These are phyloP conservation scores for Aureobasidium melanogenum DNA, from an alignment of 2,329 filamentous ascomycete genomes.

Conservation along the genomic window DNA sequence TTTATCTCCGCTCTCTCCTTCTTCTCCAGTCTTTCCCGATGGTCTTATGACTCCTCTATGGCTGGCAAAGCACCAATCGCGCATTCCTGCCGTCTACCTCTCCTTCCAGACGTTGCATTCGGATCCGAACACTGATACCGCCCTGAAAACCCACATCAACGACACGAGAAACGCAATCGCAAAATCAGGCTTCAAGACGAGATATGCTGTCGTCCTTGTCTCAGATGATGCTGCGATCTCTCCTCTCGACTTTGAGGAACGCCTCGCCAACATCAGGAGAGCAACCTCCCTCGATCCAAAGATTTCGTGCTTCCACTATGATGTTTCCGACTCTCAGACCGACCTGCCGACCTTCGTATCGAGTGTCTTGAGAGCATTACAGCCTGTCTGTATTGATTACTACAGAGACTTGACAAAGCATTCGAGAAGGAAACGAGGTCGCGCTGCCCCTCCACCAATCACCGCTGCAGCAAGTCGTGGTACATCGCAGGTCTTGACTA, in stretches of 20 bases:
- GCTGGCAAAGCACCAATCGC: constrained; percentile 80
- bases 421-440: constrained; percentile 74
- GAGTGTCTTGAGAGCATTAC: constrained; percentile 62
- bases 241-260: constrained; percentile 59
- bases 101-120: constrained; percentile 72
- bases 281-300: constrained; percentile 75
- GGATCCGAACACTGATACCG: constrained; percentile 62
- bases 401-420: constrained; percentile 93
- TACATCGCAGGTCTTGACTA: constrained; percentile 76
- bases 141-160: constrained; percentile 87
- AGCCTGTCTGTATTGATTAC: constrained; percentile 72
- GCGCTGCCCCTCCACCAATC: constrained; percentile 70
- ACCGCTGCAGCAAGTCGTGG: constrained; percentile 74
- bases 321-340: constrained; percentile 59
- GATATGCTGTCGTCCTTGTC: constrained; percentile 68
- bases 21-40: constrained; percentile 78
- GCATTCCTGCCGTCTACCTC: constrained; percentile 71
- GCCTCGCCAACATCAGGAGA: constrained; percentile 68
- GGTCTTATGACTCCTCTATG: constrained; percentile 74
- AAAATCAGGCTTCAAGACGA: constrained; percentile 66
- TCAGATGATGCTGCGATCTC: constrained; percentile 52
- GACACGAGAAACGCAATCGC: constrained; percentile 60
- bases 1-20: constrained; percentile 79
- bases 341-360: constrained; percentile 68
- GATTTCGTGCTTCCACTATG: constrained; percentile 70